phyloP scores from a whole-genome alignment of 2,329 filamentous ascomycete genomes.

The Fusarium virguliforme region DNA sequence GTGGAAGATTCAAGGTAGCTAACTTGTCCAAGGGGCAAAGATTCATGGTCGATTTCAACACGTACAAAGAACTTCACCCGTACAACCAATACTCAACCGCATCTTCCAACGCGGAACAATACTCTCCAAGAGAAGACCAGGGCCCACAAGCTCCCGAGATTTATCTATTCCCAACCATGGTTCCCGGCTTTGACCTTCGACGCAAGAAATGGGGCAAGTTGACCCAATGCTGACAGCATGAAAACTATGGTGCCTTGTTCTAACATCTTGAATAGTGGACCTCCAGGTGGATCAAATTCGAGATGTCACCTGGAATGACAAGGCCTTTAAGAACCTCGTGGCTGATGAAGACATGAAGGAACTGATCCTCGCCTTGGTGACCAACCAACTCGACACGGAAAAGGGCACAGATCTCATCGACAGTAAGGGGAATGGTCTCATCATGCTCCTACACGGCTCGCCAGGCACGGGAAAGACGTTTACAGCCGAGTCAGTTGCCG shows the following conservation, averaged over 20 bases:
- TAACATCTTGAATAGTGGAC: not conserved
- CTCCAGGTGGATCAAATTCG: constrained; percentile 17
- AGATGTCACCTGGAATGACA: constrained; percentile 15
- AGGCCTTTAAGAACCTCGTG: not conserved
- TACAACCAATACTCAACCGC: constrained; percentile 3
- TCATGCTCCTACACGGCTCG: not conserved
- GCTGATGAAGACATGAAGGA: constrained; percentile 24
- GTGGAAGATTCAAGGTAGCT: not conserved
- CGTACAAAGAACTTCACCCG: constrained; percentile 26
- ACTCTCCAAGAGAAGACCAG: not conserved
- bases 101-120: not conserved
- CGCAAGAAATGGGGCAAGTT: constrained; percentile 30
- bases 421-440: constrained; percentile 3
- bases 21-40: constrained; percentile 5
- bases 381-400: constrained; percentile 25
- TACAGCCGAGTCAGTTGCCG: constrained; percentile 28
- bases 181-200: constrained; percentile 13
- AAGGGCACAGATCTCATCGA: constrained; percentile 14
- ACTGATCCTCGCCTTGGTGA: constrained; percentile 14
- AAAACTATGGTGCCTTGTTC: not conserved
- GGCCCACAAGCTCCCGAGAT: constrained; percentile 5
- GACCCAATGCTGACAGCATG: rapidly evolving
- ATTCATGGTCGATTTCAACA: constrained; percentile 26
- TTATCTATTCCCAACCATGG: constrained; percentile 10
- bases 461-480: constrained; percentile 27